Conservation (phyloP, 2,329 filamentous ascomycete species). For the Boeremia lycopersici region DNA sequence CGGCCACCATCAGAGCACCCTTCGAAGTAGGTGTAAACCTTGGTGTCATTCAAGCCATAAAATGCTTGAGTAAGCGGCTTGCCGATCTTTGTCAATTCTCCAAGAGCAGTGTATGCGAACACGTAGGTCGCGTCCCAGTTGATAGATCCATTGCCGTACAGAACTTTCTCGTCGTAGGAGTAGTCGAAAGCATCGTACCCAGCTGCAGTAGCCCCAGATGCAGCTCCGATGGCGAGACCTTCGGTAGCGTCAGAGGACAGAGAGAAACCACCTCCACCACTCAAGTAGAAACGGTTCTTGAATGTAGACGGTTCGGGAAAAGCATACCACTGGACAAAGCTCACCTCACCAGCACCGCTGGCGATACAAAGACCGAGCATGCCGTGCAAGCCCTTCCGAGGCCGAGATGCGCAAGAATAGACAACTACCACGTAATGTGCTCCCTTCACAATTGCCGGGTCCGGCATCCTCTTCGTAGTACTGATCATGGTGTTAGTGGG, state of each 20-base stretch:
- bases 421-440: too few relatives aligned
- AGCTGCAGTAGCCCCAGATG: slow-evolving; percentile 56
- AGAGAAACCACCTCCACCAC: slow-evolving; percentile 54
- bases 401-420: too few relatives aligned
- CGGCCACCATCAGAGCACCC: slow-evolving; percentile 62
- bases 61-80: slow-evolving; percentile 53
- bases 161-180: slow-evolving; percentile 43
- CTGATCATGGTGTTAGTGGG: too few relatives aligned
- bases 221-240: slow-evolving; percentile 56
- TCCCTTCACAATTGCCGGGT: too few relatives aligned
- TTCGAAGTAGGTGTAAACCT: slow-evolving; percentile 58
- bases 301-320: slow-evolving; percentile 53
- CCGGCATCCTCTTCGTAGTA: too few relatives aligned
- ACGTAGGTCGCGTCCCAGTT: slow-evolving; percentile 59
- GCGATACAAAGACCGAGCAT: too few relatives aligned
- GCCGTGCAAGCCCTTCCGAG: too few relatives aligned
- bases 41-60: slow-evolving; percentile 36
- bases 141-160: slow-evolving; percentile 55
- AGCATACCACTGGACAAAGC: too few relatives aligned
- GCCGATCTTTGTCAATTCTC: slow-evolving; percentile 58
- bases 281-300: slow-evolving; percentile 55
- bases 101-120: slow-evolving; percentile 59
- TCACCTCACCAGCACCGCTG: too few relatives aligned
- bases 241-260: slow-evolving; percentile 43
- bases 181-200: slow-evolving; percentile 57